Percentiles rank a stretch among this genome's conserved stretches.
These are phyloP conservation scores for Leptographium radiaticola DNA, from an alignment of 2,329 filamentous ascomycete genomes.

Conservation along the genomic window DNA sequence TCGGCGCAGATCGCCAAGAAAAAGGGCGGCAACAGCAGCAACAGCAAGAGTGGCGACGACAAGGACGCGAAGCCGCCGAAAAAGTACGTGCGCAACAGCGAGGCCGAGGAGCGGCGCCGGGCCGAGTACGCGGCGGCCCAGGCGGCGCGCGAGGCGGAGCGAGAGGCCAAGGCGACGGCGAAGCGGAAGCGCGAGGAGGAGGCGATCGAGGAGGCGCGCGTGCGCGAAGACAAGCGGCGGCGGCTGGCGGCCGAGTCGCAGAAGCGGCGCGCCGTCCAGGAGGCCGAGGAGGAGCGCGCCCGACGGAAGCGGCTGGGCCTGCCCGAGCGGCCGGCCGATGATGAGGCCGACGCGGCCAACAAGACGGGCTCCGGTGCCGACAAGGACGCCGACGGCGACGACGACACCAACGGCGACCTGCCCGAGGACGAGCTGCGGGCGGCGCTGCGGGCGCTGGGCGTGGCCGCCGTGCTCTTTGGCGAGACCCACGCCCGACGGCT, in stretches of 20 bases:
- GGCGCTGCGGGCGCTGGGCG: slow-evolving; percentile 56
- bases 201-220: slow-evolving; percentile 52
- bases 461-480: slow-evolving; percentile 68
- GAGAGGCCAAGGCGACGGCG: slow-evolving; percentile 52
- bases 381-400: slow-evolving; percentile 18
- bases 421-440: slow-evolving; percentile 58
- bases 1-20: slow-evolving; percentile 80
- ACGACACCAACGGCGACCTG: slow-evolving; percentile 33
- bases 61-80: slow-evolving; percentile 28
- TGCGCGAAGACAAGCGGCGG: slow-evolving; percentile 70
- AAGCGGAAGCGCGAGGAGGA: slow-evolving; percentile 90
- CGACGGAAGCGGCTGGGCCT: slow-evolving; percentile 67
- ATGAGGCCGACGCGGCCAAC: slow-evolving; percentile 22
- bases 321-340: slow-evolving; percentile 50
- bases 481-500: slow-evolving; percentile 61
- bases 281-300: slow-evolving; percentile 57
- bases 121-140: slow-evolving; percentile 76
- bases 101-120: slow-evolving; percentile 71
- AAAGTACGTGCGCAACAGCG: slow-evolving; percentile 77
- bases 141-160: slow-evolving; percentile 56
- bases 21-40: slow-evolving; percentile 27
- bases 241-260: slow-evolving; percentile 71
- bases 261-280: slow-evolving; percentile 55
- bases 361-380: slow-evolving; percentile 24
- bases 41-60: slow-evolving; percentile 17